Conservation (phyloP, 2,329 filamentous ascomycete species). For the Nothophoma quercina region DNA sequence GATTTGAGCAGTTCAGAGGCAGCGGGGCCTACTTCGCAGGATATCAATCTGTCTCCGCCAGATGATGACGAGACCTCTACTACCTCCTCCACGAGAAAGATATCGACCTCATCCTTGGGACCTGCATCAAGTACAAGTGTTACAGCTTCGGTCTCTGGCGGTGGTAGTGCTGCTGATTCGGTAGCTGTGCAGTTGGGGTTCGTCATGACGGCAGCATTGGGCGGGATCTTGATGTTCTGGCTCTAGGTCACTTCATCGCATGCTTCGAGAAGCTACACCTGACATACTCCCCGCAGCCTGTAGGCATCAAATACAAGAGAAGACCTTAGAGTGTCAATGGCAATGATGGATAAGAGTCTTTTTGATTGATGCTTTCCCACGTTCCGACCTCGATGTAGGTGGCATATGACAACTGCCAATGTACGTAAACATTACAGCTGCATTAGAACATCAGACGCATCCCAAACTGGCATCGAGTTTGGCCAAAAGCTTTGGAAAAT, state of each 20-base stretch:
- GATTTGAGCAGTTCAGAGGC: not conserved
- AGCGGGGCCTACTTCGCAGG: not conserved
- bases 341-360: too few species aligned
- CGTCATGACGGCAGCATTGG: not conserved
- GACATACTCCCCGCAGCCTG: too few species aligned
- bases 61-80: not conserved
- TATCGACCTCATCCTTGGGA: not conserved
- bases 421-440: too few species aligned
- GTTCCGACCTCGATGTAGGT: too few species aligned
- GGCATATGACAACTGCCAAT: too few species aligned
- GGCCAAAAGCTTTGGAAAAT: too few species aligned
- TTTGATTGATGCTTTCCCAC: too few species aligned
- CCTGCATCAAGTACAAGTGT: not conserved
- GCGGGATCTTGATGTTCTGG: slow-evolving; percentile 5
- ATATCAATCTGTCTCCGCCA: not conserved
- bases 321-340: too few species aligned
- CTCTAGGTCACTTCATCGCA: not conserved
- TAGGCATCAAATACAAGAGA: too few species aligned
- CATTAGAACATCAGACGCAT: too few species aligned
- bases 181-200: not conserved
- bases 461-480: too few species aligned
- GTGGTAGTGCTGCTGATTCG: not conserved
- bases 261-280: too few species aligned
- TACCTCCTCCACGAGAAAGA: not conserved
- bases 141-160: not conserved